phyloP scores from a whole-genome alignment of 345 rosid species.

The Camelina hispida region DNA sequence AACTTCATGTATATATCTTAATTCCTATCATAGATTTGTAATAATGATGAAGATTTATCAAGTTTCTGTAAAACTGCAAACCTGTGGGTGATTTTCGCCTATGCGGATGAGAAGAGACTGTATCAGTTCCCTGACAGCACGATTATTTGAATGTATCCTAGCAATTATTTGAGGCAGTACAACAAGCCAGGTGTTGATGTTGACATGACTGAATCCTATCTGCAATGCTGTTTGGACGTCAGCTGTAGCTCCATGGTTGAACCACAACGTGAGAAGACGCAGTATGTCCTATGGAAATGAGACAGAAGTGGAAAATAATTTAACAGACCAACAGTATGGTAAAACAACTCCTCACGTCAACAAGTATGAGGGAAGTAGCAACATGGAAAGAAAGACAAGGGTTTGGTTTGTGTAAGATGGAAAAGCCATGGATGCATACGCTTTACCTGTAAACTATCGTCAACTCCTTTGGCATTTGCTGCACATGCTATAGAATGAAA shows the following conservation, averaged over 20 bases:
- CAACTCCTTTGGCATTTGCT: constrained; percentile 93
- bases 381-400: not conserved
- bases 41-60: constrained; percentile 4
- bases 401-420: constrained; percentile 22
- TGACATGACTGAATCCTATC: constrained; percentile 86
- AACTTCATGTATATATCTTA: not conserved
- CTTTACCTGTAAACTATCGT: constrained; percentile 96
- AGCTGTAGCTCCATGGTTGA: constrained; percentile 92
- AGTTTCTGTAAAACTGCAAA: constrained; percentile 42
- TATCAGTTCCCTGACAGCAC: constrained; percentile 90
- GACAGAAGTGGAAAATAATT: constrained; percentile 13
- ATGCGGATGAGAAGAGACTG: constrained; percentile 95
- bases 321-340: constrained; percentile 17
- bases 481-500: constrained; percentile 96
- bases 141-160: constrained; percentile 96
- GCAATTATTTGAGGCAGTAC: constrained; percentile 99
- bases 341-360: constrained; percentile 28
- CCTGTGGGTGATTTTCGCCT: constrained; percentile 98
- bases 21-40: constrained; percentile 21
- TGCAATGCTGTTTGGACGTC: constrained; percentile 90
- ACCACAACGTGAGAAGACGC: constrained; percentile 98
- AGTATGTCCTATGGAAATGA: constrained; percentile 82
- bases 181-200: constrained; percentile 96
- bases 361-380: constrained; percentile 17
- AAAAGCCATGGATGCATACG: constrained; percentile 35